Percentiles rank a stretch among this genome's conserved stretches.
These are phyloP conservation scores for Leishmania major DNA, from an alignment of 208 protist species.

Conservation along the genomic window DNA sequence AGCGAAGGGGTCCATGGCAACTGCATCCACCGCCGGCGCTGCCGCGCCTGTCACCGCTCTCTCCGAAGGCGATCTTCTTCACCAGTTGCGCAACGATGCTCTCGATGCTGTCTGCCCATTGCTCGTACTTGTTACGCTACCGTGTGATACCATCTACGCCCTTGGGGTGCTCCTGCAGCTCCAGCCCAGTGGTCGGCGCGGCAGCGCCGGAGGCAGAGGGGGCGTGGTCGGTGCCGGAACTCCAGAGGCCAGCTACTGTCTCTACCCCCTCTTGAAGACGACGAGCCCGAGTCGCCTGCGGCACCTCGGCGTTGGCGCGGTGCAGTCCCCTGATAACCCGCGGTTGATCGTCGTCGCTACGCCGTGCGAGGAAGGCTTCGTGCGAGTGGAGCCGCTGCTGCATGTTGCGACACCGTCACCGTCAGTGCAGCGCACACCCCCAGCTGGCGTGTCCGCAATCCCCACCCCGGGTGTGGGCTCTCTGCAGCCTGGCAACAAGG, in stretches of 20 bases:
- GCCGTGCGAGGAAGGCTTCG: slow-evolving; percentile 68
- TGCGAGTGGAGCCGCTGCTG: slow-evolving; percentile 36
- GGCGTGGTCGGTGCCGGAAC: neutral
- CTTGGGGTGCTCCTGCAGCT: slow-evolving; percentile 36
- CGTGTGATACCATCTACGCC: slow-evolving; percentile 36
- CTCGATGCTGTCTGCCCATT: slow-evolving; percentile 36
- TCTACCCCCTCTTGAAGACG: slow-evolving; percentile 48
- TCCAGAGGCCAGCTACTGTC: slow-evolving; percentile 25
- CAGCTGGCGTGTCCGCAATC: neutral
- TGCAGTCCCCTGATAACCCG: slow-evolving; percentile 49
- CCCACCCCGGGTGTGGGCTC: neutral
- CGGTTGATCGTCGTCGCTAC: slow-evolving; percentile 42
- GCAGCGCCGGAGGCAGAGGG: neutral
- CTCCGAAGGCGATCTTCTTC: slow-evolving; percentile 22
- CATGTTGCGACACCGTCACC: neutral
- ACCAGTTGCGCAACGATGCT: slow-evolving; percentile 28
- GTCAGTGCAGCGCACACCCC: neutral
- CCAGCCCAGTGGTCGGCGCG: slow-evolving; percentile 1
- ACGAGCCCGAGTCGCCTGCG: slow-evolving; percentile 47
- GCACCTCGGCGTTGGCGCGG: slow-evolving; percentile 47
- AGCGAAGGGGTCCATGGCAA: neutral
- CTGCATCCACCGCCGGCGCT: neutral
- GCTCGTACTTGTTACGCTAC: slow-evolving; percentile 25
- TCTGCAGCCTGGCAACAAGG: slow-evolving; percentile 2
- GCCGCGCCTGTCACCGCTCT: neutral